phyloP scores from a whole-genome alignment of 768 basidiomycete species.

The Paxillus ammoniavirescens region DNA sequence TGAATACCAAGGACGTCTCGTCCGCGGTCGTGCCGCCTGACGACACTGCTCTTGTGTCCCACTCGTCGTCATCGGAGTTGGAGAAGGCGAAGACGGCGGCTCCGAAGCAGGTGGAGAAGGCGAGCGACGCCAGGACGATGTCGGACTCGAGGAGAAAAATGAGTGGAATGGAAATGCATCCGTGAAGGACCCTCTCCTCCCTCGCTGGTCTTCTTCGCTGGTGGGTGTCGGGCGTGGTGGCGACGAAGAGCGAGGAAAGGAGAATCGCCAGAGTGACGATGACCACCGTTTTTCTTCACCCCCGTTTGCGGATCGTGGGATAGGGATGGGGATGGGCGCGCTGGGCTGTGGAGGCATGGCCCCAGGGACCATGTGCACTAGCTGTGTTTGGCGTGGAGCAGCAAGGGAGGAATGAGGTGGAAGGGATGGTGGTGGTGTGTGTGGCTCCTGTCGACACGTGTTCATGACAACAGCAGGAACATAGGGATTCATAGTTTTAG shows the following conservation, averaged over 20 bases:
- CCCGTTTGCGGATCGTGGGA: slow-evolving; percentile 28
- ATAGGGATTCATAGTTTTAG: slow-evolving; percentile 25
- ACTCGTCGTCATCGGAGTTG: slow-evolving; percentile 24
- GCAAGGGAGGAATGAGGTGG: slow-evolving; percentile 11
- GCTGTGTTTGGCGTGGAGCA: slow-evolving; percentile 12
- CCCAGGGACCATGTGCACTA: slow-evolving; percentile 6
- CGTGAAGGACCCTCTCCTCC: slow-evolving; percentile 30
- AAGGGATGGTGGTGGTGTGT: slow-evolving; percentile 4
- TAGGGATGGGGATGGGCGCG: slow-evolving; percentile 29
- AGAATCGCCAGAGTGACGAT: slow-evolving; percentile 34
- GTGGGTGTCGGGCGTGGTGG: slow-evolving; percentile 26
- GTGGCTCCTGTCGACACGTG: slow-evolving; percentile 25
- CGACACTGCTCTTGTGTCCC: slow-evolving; percentile 34
- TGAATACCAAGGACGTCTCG: slow-evolving; percentile 54
- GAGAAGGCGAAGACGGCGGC: slow-evolving; percentile 25
- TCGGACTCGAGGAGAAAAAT: slow-evolving; percentile 31
- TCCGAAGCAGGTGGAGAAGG: slow-evolving; percentile 42
- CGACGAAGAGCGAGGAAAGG: slow-evolving; percentile 30
- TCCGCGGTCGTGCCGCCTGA: slow-evolving; percentile 34
- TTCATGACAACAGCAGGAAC: slow-evolving; percentile 28
- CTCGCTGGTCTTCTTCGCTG: slow-evolving; percentile 25
- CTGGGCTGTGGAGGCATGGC: slow-evolving; percentile 21
- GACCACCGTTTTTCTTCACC: slow-evolving; percentile 35
- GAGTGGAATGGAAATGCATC: slow-evolving; percentile 49
- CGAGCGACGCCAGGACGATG: slow-evolving; percentile 33